These are phyloP conservation scores for Fusarium liriodendri DNA, from an alignment of 2,329 filamentous ascomycete genomes.

Conservation along the genomic window DNA sequence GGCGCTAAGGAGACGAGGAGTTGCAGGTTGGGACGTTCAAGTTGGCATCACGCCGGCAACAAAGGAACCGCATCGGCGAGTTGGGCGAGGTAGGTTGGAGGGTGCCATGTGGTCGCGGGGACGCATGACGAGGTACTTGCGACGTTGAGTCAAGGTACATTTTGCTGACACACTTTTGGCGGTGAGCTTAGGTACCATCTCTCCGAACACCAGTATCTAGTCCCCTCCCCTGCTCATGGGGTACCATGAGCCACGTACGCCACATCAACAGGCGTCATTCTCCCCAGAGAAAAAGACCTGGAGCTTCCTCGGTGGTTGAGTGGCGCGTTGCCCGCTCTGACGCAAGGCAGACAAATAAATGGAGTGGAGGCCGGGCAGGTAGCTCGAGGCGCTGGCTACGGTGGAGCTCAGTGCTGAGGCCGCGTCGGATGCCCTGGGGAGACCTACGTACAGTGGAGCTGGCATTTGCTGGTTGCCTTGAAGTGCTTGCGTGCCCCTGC, in stretches of 20 bases:
- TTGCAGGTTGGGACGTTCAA: conserved; percentile 18
- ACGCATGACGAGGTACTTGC: conserved; percentile 1
- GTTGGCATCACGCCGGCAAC: conserved; percentile 30
- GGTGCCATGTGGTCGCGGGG: conserved; percentile 38
- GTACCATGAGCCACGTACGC: conserved; percentile 42
- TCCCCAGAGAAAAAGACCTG: conserved; percentile 18
- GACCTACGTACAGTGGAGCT: not conserved
- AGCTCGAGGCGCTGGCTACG: not conserved
- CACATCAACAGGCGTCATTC: conserved; percentile 41
- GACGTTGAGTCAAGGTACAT: conserved; percentile 12
- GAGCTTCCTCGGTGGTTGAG: conserved; percentile 16
- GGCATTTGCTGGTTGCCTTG: conserved; percentile 1
- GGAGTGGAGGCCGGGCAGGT: not conserved
- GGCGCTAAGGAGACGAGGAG: conserved; percentile 2
- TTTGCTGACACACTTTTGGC: too few relatives aligned
- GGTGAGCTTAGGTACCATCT: conserved; percentile 9
- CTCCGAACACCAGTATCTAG: conserved; percentile 14
- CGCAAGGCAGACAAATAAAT: conserved; percentile 22
- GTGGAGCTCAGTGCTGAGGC: not conserved
- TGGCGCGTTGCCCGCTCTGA: conserved; percentile 24
- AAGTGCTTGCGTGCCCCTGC: conserved; percentile 3
- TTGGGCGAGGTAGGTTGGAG: conserved; percentile 24
- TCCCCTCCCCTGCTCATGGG: conserved; percentile 11
- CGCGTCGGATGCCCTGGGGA: not conserved
- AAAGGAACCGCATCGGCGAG: conserved; percentile 34